Evolutionary conservation across 1,284 basidiomycete genomes (phyloP), one percentile per base, ranked within the genome.

Genomic region (Spongiforma sp.): DNA sequence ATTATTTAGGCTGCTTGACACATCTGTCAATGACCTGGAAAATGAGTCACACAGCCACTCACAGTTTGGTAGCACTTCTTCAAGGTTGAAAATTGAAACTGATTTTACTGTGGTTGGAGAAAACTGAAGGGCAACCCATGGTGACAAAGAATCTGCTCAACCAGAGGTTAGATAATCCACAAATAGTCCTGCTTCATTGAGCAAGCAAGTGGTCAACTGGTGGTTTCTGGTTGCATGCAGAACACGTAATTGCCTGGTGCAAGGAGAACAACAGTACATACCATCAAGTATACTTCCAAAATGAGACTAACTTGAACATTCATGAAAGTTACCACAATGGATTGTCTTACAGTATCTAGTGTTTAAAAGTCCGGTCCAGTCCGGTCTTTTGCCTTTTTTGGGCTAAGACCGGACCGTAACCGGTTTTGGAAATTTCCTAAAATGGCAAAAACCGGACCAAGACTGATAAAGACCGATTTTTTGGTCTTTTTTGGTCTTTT

Each of bases 221-320:
- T 17, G 33, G 52, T 32, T 54, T 54, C 32, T 54, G 32, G 52
- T 14, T 32, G 32, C 52, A 33, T 55, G 36, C 28, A 39, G 28
- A 56, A 21, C 14, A 5, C 14, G 32, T 60, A 56, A 24, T 60
- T 10, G 6, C 37, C 21, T 52, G 61, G 39, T 9, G 8, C 21
- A 8, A 53, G 39, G 26, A 54, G n/a, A 62, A 62, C 39, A 61
- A 61, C 33, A 54, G 59, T 61, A 54, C 43, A 59, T 32, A n/a
- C 30, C 17, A 32, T 15, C 5, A 15, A 6, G 26, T 34, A 30
- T 28, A 14, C 8, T 52, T 34, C 34, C 34, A 34, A 34, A 14
- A 46, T 17, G n/a, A n/a, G n/a, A n/a, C 10, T 26, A 30, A 17
- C 2, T 39, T 30, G 50, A 50, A 62, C 46, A 36, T 61, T 61